A percentile compares a stretch with the other conserved stretches of the same genome.
Evolutionary conservation across 2,329 filamentous ascomycete genomes (phyloP).

Genomic region (Nemania sp.): DNA sequence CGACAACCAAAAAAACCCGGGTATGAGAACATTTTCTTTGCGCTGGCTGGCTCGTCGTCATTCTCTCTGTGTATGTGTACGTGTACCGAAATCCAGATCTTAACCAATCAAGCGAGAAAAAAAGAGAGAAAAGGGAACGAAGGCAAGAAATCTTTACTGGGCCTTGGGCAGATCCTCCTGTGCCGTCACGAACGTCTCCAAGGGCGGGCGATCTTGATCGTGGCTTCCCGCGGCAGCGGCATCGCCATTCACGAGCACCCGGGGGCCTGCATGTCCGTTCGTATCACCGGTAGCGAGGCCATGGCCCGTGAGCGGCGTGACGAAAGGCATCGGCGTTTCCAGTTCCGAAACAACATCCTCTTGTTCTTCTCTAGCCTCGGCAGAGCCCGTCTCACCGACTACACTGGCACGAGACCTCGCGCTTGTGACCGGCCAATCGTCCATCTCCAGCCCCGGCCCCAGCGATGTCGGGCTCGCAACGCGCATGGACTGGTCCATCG

Average conservation of each 20-base stretch:
- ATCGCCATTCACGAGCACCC: background rate
- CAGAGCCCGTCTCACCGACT: no score
- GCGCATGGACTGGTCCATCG: constrained; percentile 41
- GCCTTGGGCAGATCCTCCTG: constrained; percentile 47
- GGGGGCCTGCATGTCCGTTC: background rate
- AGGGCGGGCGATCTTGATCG: constrained; percentile 30
- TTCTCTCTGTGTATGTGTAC: background rate
- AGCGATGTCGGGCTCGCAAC: constrained; percentile 41
- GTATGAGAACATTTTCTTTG: constrained; percentile 12
- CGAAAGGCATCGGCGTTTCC: constrained; percentile 21
- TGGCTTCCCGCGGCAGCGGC: constrained; percentile 3
- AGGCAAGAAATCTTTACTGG: background rate
- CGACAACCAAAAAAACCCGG: constrained; percentile 7
- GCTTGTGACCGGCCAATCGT: constrained; percentile 11
- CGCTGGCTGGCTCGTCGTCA: background rate
- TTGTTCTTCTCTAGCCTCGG: background rate
- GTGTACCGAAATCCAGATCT: no score
- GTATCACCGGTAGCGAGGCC: background rate
- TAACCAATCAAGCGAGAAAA: no score
- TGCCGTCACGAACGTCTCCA: constrained; percentile 63
- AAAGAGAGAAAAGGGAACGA: background rate
- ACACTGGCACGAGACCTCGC: constrained; percentile 9
- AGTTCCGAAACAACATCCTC: background rate
- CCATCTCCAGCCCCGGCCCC: constrained; percentile 24
- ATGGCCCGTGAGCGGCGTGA: constrained; percentile 18